Conservation (phyloP, 2,329 filamentous ascomycete species). For the Sporothrix protearum region DNA sequence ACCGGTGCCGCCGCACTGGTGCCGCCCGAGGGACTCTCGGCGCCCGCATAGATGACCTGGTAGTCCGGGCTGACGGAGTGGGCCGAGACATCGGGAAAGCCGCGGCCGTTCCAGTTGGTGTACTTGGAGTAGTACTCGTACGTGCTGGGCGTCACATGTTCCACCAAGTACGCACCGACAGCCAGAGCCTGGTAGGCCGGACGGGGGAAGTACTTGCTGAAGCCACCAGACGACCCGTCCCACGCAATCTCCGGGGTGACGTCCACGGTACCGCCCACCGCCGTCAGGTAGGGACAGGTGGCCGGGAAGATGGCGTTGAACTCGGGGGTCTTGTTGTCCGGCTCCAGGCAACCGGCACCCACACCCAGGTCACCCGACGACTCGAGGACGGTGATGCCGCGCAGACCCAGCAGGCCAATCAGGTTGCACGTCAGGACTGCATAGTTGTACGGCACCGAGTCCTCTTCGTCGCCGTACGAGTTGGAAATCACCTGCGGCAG, state of each 20-base stretch:
- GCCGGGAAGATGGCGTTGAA: conserved; percentile 45
- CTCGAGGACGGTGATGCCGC: conserved; percentile 65
- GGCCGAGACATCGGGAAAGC: conserved; percentile 33
- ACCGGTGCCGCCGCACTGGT: conserved; percentile 58
- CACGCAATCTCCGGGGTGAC: conserved; percentile 51
- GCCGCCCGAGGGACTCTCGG: conserved; percentile 33
- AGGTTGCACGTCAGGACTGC: conserved; percentile 50
- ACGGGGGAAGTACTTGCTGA: conserved; percentile 46
- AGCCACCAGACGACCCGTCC: conserved; percentile 53
- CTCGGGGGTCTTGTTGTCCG: conserved; percentile 31
- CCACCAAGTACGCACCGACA: conserved; percentile 44
- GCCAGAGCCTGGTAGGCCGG: conserved; percentile 46
- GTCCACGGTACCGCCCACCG: conserved; percentile 55
- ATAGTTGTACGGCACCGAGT: conserved; percentile 55
- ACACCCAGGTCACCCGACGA: conserved; percentile 56
- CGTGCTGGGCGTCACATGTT: conserved; percentile 33
- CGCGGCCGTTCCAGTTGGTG: conserved; percentile 38
- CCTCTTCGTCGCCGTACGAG: conserved; percentile 68
- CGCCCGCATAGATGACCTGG: conserved; percentile 36
- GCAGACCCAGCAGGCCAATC: conserved; percentile 61
- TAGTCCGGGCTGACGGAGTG: conserved; percentile 31
- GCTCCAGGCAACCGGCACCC: conserved; percentile 31
- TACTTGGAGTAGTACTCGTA: conserved; percentile 50
- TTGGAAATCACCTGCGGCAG: conserved; percentile 63
- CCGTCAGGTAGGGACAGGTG: conserved; percentile 58